These are phyloP conservation scores for Blastobotrys aristatus DNA, from an alignment of 1,139 yeast genomes.

Conservation along the genomic window DNA sequence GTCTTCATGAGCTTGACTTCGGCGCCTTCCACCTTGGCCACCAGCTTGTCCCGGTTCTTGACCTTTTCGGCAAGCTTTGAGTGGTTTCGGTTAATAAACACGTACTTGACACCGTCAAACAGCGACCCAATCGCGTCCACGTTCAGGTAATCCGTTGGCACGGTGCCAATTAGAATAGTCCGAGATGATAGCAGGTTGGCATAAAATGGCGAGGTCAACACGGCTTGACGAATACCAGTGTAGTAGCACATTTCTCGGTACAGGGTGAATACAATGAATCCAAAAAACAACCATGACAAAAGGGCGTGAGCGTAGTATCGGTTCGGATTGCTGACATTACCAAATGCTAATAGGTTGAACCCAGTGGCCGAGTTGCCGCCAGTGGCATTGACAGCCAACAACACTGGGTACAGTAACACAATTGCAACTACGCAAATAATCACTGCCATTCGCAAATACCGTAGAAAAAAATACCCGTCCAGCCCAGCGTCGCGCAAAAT, in stretches of 20 bases:
- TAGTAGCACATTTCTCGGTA: slow-evolving; percentile 81
- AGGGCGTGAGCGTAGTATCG: slow-evolving; percentile 86
- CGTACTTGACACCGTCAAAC: slow-evolving; percentile 66
- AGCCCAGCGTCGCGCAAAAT: slow-evolving; percentile 75
- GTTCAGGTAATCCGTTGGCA: slow-evolving; percentile 64
- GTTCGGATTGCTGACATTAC: slow-evolving; percentile 59
- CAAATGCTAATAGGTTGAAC: slow-evolving; percentile 70
- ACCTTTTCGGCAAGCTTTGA: slow-evolving; percentile 55
- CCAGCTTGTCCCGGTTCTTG: slow-evolving; percentile 57
- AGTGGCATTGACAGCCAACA: slow-evolving; percentile 84
- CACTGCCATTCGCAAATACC: slow-evolving; percentile 66
- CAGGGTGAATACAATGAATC: slow-evolving; percentile 60
- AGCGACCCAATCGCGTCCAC: slow-evolving; percentile 52
- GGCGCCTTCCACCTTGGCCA: slow-evolving; percentile 62
- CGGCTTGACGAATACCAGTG: slow-evolving; percentile 74
- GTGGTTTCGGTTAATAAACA: slow-evolving; percentile 70
- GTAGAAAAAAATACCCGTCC: slow-evolving; percentile 82
- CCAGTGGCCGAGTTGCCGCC: slow-evolving; percentile 62
- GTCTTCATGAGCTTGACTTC: slow-evolving; percentile 54
- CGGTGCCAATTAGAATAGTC: slow-evolving; percentile 73
- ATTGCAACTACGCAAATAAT: slow-evolving; percentile 60
- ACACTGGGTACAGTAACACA: slow-evolving; percentile 63
- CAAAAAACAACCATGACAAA: slow-evolving; percentile 74
- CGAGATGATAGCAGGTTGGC: slow-evolving; percentile 69
- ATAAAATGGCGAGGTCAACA: slow-evolving; percentile 73